These are phyloP conservation scores for Neobulgaria alba DNA, from an alignment of 2,329 filamentous ascomycete genomes.

Conservation along the genomic window DNA sequence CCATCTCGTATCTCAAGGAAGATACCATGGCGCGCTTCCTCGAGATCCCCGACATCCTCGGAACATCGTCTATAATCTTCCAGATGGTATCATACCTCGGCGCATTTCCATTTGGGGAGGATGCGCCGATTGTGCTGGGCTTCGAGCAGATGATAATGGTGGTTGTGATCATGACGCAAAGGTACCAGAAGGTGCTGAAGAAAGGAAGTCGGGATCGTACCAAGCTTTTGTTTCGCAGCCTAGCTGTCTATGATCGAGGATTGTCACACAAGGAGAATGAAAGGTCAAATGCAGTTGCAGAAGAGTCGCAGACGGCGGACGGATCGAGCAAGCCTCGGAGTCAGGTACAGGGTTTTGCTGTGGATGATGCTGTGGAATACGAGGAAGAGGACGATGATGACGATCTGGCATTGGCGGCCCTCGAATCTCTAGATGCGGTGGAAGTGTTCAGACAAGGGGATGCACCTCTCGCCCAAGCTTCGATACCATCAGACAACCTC, in stretches of 20 bases:
- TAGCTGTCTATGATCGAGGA: slow-evolving; percentile 62
- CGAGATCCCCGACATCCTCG: slow-evolving; percentile 62
- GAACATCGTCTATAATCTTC: slow-evolving; percentile 59
- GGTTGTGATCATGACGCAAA: slow-evolving; percentile 62
- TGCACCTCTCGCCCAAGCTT: slow-evolving; percentile 48
- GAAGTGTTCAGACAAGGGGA: slow-evolving; percentile 50
- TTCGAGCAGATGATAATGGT: slow-evolving; percentile 65
- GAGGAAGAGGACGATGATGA: slow-evolving; percentile 42
- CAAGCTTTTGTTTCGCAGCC: slow-evolving; percentile 60
- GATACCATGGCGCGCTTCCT: slow-evolving; percentile 64
- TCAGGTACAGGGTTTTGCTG: slow-evolving; percentile 30
- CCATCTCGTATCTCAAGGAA: slow-evolving; percentile 58
- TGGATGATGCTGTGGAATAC: slow-evolving; percentile 35
- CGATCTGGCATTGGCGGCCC: slow-evolving; percentile 57
- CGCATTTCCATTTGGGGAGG: slow-evolving; percentile 63
- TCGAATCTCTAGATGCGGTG: slow-evolving; percentile 58
- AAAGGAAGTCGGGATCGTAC: slow-evolving; percentile 48
- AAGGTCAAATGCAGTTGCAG: slow-evolving; percentile 15
- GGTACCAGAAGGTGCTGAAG: slow-evolving; percentile 55
- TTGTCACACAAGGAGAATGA: slow-evolving; percentile 22
- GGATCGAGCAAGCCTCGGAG: slow-evolving; percentile 28
- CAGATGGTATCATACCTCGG: slow-evolving; percentile 64
- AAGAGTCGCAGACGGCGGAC: slow-evolving; percentile 34
- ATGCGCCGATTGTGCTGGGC: slow-evolving; percentile 62
- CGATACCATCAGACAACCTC: slow-evolving; percentile 67